A percentile compares a stretch with the other conserved stretches of the same genome.
These are phyloP conservation scores for Elongisporangium prolatum DNA, from an alignment of 352 stramenopile genomes.

Conservation along the genomic window DNA sequence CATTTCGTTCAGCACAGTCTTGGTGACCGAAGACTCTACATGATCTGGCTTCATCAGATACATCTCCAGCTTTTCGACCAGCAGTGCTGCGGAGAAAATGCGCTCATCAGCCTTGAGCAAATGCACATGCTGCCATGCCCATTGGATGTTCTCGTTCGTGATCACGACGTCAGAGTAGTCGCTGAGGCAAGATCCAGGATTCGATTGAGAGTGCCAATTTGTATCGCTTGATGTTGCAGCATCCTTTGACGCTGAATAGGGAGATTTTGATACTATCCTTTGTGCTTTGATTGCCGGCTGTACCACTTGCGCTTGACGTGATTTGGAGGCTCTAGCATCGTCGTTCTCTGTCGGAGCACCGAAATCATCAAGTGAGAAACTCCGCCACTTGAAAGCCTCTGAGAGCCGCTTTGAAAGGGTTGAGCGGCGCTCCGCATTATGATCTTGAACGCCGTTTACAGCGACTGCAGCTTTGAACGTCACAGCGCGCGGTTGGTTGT, in stretches of 20 bases:
- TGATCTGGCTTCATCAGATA: slow-evolving; percentile 32
- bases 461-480: slow-evolving; percentile 55
- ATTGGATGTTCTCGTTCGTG: slow-evolving; percentile 43
- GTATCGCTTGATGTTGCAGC: neutral
- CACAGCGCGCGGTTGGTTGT: slow-evolving; percentile 34
- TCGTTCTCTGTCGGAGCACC: neutral
- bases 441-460: slow-evolving; percentile 22
- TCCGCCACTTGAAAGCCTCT: slow-evolving; percentile 41
- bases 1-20: slow-evolving; percentile 39
- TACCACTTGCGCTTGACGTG: neutral
- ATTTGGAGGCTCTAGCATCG: neutral
- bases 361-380: slow-evolving; percentile 5
- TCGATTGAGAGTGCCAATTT: neutral
- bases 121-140: slow-evolving; percentile 71
- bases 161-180: slow-evolving; percentile 59
- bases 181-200: slow-evolving; percentile 16
- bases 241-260: neutral
- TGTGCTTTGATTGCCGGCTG: slow-evolving; percentile 6
- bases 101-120: slow-evolving; percentile 64
- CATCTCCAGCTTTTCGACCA: slow-evolving; percentile 65
- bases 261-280: neutral
- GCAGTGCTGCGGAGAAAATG: slow-evolving; percentile 58
- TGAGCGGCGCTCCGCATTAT: slow-evolving; percentile 9
- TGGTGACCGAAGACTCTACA: slow-evolving; percentile 8
- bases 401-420: slow-evolving; percentile 43